Evolutionary conservation across 371 early-diverging fungal genomes (phyloP).

Genomic region (Mucor ambiguus): DNA sequence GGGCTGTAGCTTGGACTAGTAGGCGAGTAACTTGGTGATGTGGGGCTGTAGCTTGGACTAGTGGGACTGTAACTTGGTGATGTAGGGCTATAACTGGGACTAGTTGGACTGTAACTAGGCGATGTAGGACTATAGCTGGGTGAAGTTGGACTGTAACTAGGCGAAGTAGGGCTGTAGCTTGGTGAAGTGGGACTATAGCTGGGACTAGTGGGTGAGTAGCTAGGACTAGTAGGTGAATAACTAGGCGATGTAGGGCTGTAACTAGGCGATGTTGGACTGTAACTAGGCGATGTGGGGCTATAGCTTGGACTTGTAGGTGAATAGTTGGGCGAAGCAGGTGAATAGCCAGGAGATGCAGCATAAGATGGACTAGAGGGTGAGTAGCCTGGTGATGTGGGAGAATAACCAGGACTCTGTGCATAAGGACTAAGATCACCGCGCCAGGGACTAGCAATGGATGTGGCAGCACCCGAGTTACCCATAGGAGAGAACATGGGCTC

Average conservation of each 20-base stretch:
- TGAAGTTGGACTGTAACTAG: constrained; percentile 74
- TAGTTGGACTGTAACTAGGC: constrained; percentile 61
- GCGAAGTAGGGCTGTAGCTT: constrained; percentile 76
- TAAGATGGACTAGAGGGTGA: constrained; percentile 64
- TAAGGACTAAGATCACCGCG: constrained; percentile 53
- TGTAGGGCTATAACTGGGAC: constrained; percentile 62
- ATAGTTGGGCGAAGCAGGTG: constrained; percentile 75
- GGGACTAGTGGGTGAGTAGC: constrained; percentile 78
- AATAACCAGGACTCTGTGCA: constrained; percentile 66
- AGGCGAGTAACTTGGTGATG: constrained; percentile 67
- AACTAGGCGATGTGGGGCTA: constrained; percentile 67
- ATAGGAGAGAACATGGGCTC: constrained; percentile 71
- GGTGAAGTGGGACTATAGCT: constrained; percentile 78
- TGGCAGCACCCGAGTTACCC: constrained; percentile 57
- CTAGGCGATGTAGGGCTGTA: constrained; percentile 71
- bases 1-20: constrained; percentile 76
- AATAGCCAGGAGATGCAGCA: constrained; percentile 75
- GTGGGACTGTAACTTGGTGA: constrained; percentile 67
- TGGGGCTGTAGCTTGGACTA: constrained; percentile 73
- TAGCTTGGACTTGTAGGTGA: constrained; percentile 71
- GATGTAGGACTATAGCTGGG: constrained; percentile 58
- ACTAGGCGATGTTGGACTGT: constrained; percentile 68
- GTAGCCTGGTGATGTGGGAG: constrained; percentile 86
- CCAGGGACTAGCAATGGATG: constrained; percentile 53
- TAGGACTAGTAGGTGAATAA: constrained; percentile 79